Evolutionary conservation across 352 stramenopile genomes (phyloP).

Genomic region (Pythium aquatile): DNA sequence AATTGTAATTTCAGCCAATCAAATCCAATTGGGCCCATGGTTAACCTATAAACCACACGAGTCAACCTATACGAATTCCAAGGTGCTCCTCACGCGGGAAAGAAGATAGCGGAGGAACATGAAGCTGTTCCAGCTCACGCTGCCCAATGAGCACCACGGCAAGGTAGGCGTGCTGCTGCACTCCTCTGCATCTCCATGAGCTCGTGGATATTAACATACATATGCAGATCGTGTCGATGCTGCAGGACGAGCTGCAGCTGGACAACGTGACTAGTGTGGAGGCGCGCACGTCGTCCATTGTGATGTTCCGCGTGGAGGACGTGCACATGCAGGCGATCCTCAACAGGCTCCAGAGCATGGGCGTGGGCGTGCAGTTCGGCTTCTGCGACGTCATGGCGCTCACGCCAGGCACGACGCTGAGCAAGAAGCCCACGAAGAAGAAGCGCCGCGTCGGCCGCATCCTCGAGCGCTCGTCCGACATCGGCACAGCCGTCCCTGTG

Average conservation of each 20-base stretch:
- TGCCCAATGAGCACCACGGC: conserved; percentile 80
- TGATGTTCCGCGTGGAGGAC: conserved; percentile 85
- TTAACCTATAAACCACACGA: background rate
- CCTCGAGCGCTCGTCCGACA: conserved; percentile 74
- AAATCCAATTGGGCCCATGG: background rate
- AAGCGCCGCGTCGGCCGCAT: conserved; percentile 66
- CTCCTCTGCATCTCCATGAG: too few species aligned
- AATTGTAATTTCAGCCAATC: conserved; percentile 13
- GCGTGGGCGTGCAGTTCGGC: conserved; percentile 81
- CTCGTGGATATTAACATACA: too few species aligned
- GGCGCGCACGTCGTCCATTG: conserved; percentile 82
- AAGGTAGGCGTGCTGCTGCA: conserved; percentile 32
- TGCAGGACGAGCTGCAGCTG: conserved; percentile 83
- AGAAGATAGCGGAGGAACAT: conserved; percentile 28
- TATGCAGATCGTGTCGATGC: conserved; percentile 59
- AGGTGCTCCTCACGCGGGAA: background rate
- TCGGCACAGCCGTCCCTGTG: conserved; percentile 80
- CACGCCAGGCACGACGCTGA: conserved; percentile 79
- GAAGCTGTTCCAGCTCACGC: conserved; percentile 89
- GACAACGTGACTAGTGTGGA: conserved; percentile 85
- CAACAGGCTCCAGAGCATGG: conserved; percentile 78
- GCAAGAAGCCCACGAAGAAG: conserved; percentile 53
- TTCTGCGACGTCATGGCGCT: conserved; percentile 90
- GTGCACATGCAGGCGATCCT: conserved; percentile 83
- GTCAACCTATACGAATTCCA: background rate